Conservation (phyloP, 2,329 filamentous ascomycete genomes). For the Diaporthe citrichinensis region DNA sequence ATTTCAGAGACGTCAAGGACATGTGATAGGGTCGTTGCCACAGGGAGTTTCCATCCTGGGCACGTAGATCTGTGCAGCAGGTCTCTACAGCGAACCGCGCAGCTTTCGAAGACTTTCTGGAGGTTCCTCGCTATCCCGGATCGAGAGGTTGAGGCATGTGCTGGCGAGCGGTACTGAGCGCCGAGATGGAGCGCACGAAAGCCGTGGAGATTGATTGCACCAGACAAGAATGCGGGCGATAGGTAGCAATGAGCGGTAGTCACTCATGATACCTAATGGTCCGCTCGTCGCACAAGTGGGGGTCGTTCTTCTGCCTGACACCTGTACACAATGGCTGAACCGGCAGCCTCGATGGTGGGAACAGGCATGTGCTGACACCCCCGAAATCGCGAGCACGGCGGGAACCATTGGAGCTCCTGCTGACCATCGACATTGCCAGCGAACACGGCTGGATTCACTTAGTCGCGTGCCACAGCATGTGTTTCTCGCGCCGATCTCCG, state of each 20-base stretch:
- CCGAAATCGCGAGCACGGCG: conserved; percentile 10
- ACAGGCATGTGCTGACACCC: conserved; percentile 22
- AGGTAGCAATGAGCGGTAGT: background rate
- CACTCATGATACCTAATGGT: background rate
- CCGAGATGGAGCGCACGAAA: background rate
- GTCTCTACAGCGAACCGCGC: background rate
- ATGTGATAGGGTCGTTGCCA: background rate
- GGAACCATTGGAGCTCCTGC: conserved; percentile 18
- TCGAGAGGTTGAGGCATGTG: background rate
- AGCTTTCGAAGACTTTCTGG: background rate
- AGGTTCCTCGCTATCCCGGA: background rate
- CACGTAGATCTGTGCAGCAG: background rate
- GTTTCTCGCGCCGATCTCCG: conserved; percentile 30
- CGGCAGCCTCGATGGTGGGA: conserved; percentile 18
- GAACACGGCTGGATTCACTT: conserved; percentile 23
- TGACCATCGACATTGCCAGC: conserved; percentile 24
- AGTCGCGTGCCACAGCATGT: conserved; percentile 31
- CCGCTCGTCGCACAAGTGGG: background rate
- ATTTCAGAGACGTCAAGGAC: background rate
- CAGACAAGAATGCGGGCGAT: conserved; percentile 7
- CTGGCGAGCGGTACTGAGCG: background rate
- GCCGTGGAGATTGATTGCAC: background rate
- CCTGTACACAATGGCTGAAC: conserved; percentile 4
- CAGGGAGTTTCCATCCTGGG: background rate
- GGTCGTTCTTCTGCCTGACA: conserved; percentile 11